Percentiles rank a stretch among this genome's conserved stretches.
phyloP scores from a whole-genome alignment of 208 protist genomes.

The Trypanosoma avium region DNA sequence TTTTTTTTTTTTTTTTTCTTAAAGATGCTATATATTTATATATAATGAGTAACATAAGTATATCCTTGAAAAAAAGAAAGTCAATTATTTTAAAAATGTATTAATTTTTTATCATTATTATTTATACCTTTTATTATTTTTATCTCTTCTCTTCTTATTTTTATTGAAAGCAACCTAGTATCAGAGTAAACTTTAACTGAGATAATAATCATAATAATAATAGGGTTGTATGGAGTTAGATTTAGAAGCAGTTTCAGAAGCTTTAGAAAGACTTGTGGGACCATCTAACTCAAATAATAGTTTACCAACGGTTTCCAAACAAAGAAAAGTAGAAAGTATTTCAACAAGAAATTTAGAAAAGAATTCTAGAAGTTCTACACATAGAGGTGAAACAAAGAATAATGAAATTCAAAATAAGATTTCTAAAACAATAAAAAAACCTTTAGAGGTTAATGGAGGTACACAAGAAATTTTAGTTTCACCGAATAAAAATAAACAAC shows the following conservation, averaged over 20 bases:
- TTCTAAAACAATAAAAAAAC: neutral
- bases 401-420: neutral
- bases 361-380: neutral
- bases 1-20: too few species aligned
- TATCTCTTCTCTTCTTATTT: slow-evolving; percentile 7
- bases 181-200: neutral
- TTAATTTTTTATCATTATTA: too few species aligned
- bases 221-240: slow-evolving; percentile 40
- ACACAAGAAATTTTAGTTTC: slow-evolving; percentile 20
- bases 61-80: too few species aligned
- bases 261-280: slow-evolving; percentile 13
- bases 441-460: neutral
- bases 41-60: too few species aligned
- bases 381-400: neutral
- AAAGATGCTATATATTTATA: too few species aligned
- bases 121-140: too few species aligned
- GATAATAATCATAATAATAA: too few species aligned
- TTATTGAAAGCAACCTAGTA: neutral
- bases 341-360: neutral
- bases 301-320: neutral
- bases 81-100: too few species aligned
- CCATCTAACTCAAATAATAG: neutral
- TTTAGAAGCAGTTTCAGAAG: slow-evolving; percentile 26
- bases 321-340: neutral
- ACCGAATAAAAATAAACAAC: slow-evolving; percentile 5